Percentiles rank a stretch among this genome's conserved stretches.
Evolutionary conservation across 148 eudicot species (phyloP).

Genomic region (Persicaria maculosa): DNA sequence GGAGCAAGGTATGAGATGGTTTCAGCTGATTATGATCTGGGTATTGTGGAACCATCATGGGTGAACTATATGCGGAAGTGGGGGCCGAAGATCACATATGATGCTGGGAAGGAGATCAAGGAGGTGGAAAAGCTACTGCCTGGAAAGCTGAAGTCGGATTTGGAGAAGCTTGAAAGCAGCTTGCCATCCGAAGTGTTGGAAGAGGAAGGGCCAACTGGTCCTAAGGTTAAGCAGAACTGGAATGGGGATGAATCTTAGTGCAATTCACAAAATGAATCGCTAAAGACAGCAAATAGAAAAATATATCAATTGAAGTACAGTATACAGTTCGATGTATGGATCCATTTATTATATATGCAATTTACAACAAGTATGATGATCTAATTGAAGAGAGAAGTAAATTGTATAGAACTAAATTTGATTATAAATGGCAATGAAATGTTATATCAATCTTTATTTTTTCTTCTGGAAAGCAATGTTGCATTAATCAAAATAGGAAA

Average conservation of each 20-base stretch:
- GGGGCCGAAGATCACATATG: conserved; percentile 33
- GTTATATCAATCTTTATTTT: not conserved
- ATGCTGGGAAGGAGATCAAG: conserved; percentile 22
- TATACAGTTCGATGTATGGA: not conserved
- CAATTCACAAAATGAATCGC: not conserved
- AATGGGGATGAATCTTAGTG: conserved; percentile 27
- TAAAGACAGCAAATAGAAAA: not conserved
- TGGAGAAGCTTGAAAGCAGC: conserved; percentile 20
- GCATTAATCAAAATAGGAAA: not conserved
- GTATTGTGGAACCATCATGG: conserved; percentile 30
- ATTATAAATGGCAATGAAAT: not conserved
- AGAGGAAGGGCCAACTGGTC: conserved; percentile 41
- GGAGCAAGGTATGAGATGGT: conserved; percentile 18
- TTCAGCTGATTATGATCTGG: conserved; percentile 28
- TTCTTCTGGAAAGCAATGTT: not conserved
- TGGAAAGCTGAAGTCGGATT: conserved; percentile 18
- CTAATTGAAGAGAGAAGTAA: no score
- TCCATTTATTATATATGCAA: no score
- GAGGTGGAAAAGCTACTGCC: conserved; percentile 25
- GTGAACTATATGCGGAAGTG: conserved; percentile 30
- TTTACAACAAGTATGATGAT: no score
- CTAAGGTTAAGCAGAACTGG: conserved; percentile 33
- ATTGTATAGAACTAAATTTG: no score
- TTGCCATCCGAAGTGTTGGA: conserved; percentile 33
- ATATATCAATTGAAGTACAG: not conserved